Evolutionary conservation across 495 filamentous ascomycete species (phyloP).

Genomic region (Poronia punctata): DNA sequence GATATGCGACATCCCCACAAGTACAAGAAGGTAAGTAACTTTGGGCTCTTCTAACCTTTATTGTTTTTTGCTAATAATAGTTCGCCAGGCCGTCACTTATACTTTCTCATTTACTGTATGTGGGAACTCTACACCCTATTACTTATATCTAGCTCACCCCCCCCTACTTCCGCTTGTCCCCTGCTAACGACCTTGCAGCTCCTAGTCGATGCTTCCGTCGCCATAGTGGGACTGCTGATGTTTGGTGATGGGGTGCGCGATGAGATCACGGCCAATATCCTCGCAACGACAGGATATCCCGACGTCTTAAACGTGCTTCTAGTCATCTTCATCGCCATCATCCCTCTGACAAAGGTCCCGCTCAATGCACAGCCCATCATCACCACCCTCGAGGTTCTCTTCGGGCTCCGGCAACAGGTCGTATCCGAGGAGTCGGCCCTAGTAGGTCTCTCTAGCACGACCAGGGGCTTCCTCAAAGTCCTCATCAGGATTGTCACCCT

Average conservation of each 20-base stretch:
- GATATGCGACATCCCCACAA: conserved; percentile 95
- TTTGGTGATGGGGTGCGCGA: conserved; percentile 81
- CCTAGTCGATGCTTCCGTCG: conserved; percentile 70
- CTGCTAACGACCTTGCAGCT: conserved; percentile 44
- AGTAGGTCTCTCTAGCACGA: conserved; percentile 48
- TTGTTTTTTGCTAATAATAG: not conserved
- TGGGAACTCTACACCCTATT: not conserved
- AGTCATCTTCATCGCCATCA: conserved; percentile 79
- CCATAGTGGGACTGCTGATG: conserved; percentile 81
- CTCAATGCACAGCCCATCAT: conserved; percentile 86
- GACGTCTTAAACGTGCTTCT: conserved; percentile 66
- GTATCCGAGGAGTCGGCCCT: conserved; percentile 38
- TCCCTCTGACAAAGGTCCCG: conserved; percentile 90
- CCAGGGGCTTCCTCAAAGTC: conserved; percentile 53
- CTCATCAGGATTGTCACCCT: conserved; percentile 50
- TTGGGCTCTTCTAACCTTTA: not conserved
- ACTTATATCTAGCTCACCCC: too few relatives aligned
- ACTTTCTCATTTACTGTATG: conserved; percentile 88
- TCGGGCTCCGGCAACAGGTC: conserved; percentile 57
- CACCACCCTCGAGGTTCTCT: conserved; percentile 71
- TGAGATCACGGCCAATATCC: conserved; percentile 85
- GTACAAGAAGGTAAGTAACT: conserved; percentile 43
- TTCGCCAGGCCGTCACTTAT: conserved; percentile 55
- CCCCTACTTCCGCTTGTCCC: too few relatives aligned
- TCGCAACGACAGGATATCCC: conserved; percentile 68